These are phyloP conservation scores for Exophiala viscosa DNA, from an alignment of 2,329 filamentous ascomycete genomes.

Conservation along the genomic window DNA sequence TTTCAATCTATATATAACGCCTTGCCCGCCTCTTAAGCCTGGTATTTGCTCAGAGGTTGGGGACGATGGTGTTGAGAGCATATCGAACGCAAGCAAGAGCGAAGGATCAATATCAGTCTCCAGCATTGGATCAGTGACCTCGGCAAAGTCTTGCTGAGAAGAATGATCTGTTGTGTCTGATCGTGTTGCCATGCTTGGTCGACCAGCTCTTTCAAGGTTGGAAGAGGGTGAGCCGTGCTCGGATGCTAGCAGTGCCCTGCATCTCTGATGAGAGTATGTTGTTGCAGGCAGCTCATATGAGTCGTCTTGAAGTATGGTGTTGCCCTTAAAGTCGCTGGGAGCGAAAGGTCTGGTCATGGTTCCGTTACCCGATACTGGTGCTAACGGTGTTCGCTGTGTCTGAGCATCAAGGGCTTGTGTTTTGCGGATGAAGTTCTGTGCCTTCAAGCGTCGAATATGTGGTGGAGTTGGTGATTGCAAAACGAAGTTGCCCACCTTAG, in stretches of 20 bases:
- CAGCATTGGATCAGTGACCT: constrained; percentile 1
- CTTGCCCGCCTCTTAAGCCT: constrained; percentile 10
- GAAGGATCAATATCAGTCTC: constrained; percentile 8
- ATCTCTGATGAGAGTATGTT: constrained; percentile 15
- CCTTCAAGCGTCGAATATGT: constrained; percentile 24
- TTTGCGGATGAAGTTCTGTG: constrained; percentile 22
- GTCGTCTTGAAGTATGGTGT: constrained; percentile 2
- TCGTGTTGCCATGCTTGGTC: neutral
- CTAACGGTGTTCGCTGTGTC: constrained; percentile 1
- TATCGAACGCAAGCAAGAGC: constrained; percentile 16
- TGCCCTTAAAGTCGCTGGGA: neutral
- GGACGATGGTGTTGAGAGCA: neutral
- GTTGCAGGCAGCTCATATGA: constrained; percentile 8
- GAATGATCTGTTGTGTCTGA: constrained; percentile 1
- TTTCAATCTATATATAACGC: constrained; percentile 7
- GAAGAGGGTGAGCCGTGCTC: neutral
- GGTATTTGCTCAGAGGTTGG: neutral
- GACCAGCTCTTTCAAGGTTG: neutral
- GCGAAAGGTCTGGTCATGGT: neutral
- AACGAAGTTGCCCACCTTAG: constrained; percentile 23
- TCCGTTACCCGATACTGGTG: neutral
- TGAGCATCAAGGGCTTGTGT: neutral
- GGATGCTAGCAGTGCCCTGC: constrained; percentile 12
- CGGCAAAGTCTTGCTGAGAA: constrained; percentile 10
- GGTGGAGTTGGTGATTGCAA: constrained; percentile 23